Conservation (phyloP, 768 basidiomycete species). For the Termitomyces sp. region DNA sequence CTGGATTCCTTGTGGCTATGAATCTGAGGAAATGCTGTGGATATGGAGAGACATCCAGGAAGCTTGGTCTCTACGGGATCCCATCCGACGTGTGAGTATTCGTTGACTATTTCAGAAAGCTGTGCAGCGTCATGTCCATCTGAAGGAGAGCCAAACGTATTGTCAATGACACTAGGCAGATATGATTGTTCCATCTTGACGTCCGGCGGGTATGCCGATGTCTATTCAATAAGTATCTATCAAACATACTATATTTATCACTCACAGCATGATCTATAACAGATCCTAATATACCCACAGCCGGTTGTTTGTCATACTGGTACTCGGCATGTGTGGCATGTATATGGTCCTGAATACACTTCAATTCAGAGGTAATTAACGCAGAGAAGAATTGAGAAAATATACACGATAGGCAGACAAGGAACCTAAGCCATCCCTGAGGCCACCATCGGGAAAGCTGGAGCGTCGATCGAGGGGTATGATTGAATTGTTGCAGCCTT, state of each 20-base stretch:
- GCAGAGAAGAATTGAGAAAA: conserved; percentile 2
- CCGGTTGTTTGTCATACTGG: conserved; percentile 14
- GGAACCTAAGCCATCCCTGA: conserved; percentile 37
- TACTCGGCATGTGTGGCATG: conserved; percentile 22
- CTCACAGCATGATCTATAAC: neutral
- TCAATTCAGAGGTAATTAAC: neutral
- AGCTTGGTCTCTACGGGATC: neutral
- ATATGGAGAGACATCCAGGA: neutral
- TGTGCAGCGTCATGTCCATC: neutral
- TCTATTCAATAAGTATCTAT: neutral
- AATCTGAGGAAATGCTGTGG: neutral
- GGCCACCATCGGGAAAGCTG: conserved; percentile 32
- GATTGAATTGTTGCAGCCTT: conserved; percentile 29
- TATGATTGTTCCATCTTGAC: conserved; percentile 4
- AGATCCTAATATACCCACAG: neutral
- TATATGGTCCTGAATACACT: conserved; percentile 22
- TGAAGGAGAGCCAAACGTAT: conserved; percentile 4
- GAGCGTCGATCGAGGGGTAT: conserved; percentile 27
- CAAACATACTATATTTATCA: neutral
- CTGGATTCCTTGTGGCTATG: neutral
- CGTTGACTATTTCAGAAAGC: neutral
- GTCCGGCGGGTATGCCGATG: neutral
- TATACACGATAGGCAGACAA: conserved; percentile 41
- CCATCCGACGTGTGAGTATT: neutral
- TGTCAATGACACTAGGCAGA: conserved; percentile 6